Base-by-base conservation (phyloP, 2,329 filamentous ascomycete genomes). In the Xylaria sp. region DNA sequence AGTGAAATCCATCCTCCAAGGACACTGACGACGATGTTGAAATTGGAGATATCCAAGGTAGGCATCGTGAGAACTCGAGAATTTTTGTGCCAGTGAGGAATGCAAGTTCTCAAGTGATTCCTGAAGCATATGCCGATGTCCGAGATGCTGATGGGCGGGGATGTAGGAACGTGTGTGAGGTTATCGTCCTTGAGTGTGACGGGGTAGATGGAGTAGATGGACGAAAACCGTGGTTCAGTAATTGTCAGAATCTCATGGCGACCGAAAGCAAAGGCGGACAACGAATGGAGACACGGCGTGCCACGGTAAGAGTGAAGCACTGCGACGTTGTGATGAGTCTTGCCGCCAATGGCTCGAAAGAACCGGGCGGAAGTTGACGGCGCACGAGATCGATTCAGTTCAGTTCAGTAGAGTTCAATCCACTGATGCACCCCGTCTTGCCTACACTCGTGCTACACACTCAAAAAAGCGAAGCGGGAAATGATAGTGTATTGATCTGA, bases 1-100 rank as follows among this genome's bases (percentile, higher is more conserved):
- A 97, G 73, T 0, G 93, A 93, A 69, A 98, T 90, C 82, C 97
- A 98, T 1, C 93, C 94, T 14, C 94, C 94, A 12, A 97, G 81
- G 7, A 93, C 87, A 61, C 92, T 90, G 77, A 93, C 89, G 63
- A 94, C 88, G 71, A 96, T 92, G 80, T 97, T 97, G 85, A 97
- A 97, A 78, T 94, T 92, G 71, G 86, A 89, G 39, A 91, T 75
- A 5, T 85, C 85, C 51, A 94, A 82, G 51, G 79, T 79, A 53
- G 82, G 82, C 83, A 84, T 85, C 64, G 74, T 80, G 68, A 51
- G 19, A 65, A 39, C 57, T 53, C 64, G 61, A 17, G 17, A 34
- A 24, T 21, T 30, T 14, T n/a, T 42, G 42, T 55, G 39, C 30
- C 19, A 36, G 48, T 34, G n/a, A 34, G 21, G 27, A 21, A 8